Evolutionary conservation across 1,139 yeast genomes (phyloP), one percentile per base, ranked within the genome.

Genomic region (Sugiyamaella paludigena): DNA sequence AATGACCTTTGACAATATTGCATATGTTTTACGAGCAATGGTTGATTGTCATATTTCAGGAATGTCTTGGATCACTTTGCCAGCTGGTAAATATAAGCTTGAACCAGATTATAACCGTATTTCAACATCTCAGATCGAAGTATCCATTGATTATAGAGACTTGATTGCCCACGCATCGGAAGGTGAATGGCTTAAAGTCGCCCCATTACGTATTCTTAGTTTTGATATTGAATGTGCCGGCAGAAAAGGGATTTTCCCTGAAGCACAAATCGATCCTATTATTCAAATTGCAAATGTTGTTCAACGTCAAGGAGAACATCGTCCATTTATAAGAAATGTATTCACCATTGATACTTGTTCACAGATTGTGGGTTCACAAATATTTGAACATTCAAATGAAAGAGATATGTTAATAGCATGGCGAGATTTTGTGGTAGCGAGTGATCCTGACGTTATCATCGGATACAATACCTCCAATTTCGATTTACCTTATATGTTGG

Each of bases 151-250:
- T 61, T 89, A 82, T 62, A 70, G 70, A 35, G 84, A 88, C 57
- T 68, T 94, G 51, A 66, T 87, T 1, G 76, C 96, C 1, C 98
- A 88, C 65, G 78, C 87, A 2, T 78, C 97, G 0, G 98, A 92
- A 64, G 98, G 96, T 2, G 91, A 89, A 54, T 94, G 95, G 94
- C 78, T 88, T 40, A 85, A 84, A 58, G 85, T 87, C 73, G 98
- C 98, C 0, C 98, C 98, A 0, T 75, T 94, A 53, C 83, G 99
- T 63, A 84, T 94, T 41, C 73, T 94, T 55, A 89, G 98, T 9
- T 92, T 92, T 66, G 98, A 94, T 74, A 92, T 94, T 54, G 99
- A 94, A 70, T 94, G 99, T 77, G 95, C 98, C 6, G 98, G 98
- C 44, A 80, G 99, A 68, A 87, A 88, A 56, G 98, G 98, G 47